Conservation (phyloP, 2,329 filamentous ascomycete genomes). For the Ceratocystis ficicola region DNA sequence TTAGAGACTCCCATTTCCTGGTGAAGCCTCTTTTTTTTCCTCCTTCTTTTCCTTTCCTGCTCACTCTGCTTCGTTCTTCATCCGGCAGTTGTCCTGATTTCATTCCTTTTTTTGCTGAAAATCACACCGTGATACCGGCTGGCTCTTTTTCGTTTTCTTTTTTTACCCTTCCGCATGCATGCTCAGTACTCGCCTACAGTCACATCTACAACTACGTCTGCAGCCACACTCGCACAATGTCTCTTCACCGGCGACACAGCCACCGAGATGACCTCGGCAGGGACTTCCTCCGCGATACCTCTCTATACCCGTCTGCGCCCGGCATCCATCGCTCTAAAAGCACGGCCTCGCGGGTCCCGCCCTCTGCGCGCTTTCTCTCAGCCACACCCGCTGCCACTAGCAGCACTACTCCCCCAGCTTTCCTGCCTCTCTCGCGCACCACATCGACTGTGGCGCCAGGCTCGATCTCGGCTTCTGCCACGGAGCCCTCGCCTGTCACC, state of each 20-base stretch:
- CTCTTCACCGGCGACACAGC: slow-evolving; percentile 7
- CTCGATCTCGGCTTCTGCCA: slow-evolving; percentile 27
- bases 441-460: slow-evolving; percentile 8
- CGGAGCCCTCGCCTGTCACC: slow-evolving; percentile 23
- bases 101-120: not conserved
- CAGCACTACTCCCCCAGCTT: slow-evolving; percentile 1
- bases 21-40: not conserved
- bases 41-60: not conserved
- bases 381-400: not conserved
- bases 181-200: not conserved
- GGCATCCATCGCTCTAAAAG: slow-evolving; percentile 7
- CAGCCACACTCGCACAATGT: not conserved
- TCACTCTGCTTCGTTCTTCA: not conserved
- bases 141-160: not conserved
- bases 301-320: not conserved
- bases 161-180: not conserved
- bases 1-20: not conserved
- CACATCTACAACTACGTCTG: not conserved
- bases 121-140: not conserved
- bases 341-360: not conserved
- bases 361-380: not conserved
- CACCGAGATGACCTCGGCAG: not conserved
- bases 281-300: not conserved
- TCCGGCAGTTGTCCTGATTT: not conserved
- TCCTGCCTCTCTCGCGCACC: slow-evolving; percentile 11